Evolutionary conservation across 805 yeast genomes (phyloP), one percentile per base, ranked within the genome.

Genomic region (Martiniozyma abietophila): DNA sequence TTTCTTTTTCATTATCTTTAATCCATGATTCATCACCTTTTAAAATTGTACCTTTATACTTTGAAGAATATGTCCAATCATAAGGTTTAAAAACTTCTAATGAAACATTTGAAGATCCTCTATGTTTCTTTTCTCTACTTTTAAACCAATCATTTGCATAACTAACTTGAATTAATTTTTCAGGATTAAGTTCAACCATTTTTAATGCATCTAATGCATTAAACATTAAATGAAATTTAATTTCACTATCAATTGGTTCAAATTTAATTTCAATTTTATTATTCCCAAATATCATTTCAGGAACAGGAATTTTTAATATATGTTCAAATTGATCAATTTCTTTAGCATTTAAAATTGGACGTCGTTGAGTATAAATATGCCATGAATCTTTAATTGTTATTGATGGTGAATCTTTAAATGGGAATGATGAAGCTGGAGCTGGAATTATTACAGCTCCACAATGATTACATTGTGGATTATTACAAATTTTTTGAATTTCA

Each of bases 221-320:
- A 57, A 88, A 86, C 27, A 63, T 66, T 10, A 89, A 65, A n/a
- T 42, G 47, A 18, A 54, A 50, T 19, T 39, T 25, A 3, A 24
- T 53, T 41, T 62, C 71, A 12, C 21, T 21, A 18, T 16, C 26
- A 7, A 21, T 17, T 6, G 17, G 15, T 4, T 40, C 40, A 30
- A 38, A 40, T 6, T 31, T 18, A 7, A 71, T 23, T 58, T 65
- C 69, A 8, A 86, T 74, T 37, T 59, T 58, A 51, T 82, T 88
- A 45, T 82, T 74, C 8, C 97, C 97, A 59, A 92, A 92, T 5
- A 92, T 86, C 97, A 92, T 92, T 54, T 92, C 99, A 1, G 99
- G 99, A 27, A 89, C 59, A 0, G 97, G 95, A 41, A 89, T 73
- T 11, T 76, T 76, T 34, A 80, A 67, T 34, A 76, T 52, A 4